Base-by-base conservation (phyloP, 2,329 filamentous ascomycete genomes). In the Neoascochyta sp. region DNA sequence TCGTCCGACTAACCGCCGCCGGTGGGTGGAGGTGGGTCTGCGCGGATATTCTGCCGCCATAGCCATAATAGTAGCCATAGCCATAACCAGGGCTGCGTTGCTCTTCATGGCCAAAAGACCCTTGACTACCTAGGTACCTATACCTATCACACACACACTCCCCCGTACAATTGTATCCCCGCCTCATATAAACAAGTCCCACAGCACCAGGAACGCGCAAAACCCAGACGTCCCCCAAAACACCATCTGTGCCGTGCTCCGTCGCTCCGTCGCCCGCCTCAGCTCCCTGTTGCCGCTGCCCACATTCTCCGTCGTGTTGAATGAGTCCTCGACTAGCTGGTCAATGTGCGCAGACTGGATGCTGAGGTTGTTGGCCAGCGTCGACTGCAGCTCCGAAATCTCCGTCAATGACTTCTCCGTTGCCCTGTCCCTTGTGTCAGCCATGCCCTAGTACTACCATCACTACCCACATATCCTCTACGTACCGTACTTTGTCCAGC, bases 401-500 rank as follows among this genome's bases (percentile, higher is more conserved):
- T 98, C 92, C 3, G 94, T 64, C 5, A 98, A 74, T 1, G 88
- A 95, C 59, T 85, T 86, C 62, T 98, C 88, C 0, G 88, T 88
- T 15, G 83, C 84, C 54, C 86, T 94, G 53, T 16, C 30, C n/a
- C n/a, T n/a, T n/a, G n/a, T n/a, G n/a, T n/a, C n/a, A n/a, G n/a
- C n/a, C n/a, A n/a, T n/a, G n/a, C n/a, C n/a, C n/a, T n/a, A n/a
- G n/a, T n/a, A n/a, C n/a, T n/a, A n/a, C n/a, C n/a, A n/a, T n/a
- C n/a, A n/a, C n/a, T n/a, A n/a, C n/a, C n/a, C n/a, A n/a, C n/a
- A n/a, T n/a, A n/a, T n/a, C n/a, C n/a, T n/a, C n/a, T 18, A 74
- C 84, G 32, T 76, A 93, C 86, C 83, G 85, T 46, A 96, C 87
- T 74, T 96, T 92, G 62, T 89, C 83, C 59, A 96, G 69, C n/a